phyloP scores from a whole-genome alignment of 164 flowering plant genomes.

The Amborella trichopoda region DNA sequence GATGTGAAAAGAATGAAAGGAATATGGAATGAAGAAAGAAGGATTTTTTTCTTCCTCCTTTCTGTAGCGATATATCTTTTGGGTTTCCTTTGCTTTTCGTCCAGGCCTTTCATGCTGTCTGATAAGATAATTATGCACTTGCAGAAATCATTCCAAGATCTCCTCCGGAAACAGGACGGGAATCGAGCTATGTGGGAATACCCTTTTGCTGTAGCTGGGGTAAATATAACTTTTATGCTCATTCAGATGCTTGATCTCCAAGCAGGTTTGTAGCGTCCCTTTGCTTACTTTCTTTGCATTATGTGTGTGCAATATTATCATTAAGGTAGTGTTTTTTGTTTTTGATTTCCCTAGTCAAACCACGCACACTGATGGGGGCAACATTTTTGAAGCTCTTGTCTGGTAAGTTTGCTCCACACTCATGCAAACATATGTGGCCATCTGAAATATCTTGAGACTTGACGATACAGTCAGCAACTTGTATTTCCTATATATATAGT shows the following conservation, averaged over 20 bases:
- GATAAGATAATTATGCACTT: slow-evolving; percentile 5
- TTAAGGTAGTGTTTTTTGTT: not conserved
- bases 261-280: slow-evolving; percentile 42
- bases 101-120: not conserved
- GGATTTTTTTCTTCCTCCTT: no score
- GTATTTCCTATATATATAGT: no score
- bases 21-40: no score
- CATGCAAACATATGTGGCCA: no score
- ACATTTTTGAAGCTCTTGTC: slow-evolving; percentile 19
- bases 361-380: slow-evolving; percentile 18
- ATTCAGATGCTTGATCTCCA: slow-evolving; percentile 97
- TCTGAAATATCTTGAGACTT: no score
- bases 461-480: no score
- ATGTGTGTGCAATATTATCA: not conserved
- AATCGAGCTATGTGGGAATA: slow-evolving; percentile 90
- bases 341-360: slow-evolving; percentile 37
- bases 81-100: not conserved
- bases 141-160: slow-evolving; percentile 87
- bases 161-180: slow-evolving; percentile 83
- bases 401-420: slow-evolving; percentile 59
- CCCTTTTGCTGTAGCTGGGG: slow-evolving; percentile 98
- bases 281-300: not conserved
- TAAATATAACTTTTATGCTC: slow-evolving; percentile 96
- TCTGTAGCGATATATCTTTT: not conserved
- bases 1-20: not conserved